phyloP scores from a whole-genome alignment of 352 stramenopile species.

The Pythium sukuiense region DNA sequence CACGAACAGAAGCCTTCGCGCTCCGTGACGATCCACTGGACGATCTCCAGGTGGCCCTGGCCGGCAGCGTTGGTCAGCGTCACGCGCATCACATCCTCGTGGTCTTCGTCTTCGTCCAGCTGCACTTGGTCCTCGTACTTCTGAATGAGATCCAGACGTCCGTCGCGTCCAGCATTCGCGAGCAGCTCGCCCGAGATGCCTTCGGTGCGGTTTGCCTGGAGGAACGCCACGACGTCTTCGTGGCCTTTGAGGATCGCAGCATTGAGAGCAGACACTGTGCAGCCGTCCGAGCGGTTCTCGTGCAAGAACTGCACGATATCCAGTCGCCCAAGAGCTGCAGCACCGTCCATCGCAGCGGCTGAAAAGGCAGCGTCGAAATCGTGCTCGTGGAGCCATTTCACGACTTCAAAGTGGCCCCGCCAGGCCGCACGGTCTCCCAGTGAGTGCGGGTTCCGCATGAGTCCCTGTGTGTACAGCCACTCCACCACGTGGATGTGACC shows the following conservation, averaged over 20 bases:
- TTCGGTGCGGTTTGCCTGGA: slow-evolving; percentile 23
- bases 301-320: slow-evolving; percentile 30
- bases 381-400: slow-evolving; percentile 28
- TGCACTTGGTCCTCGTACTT: slow-evolving; percentile 27
- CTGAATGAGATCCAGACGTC: slow-evolving; percentile 28
- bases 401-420: slow-evolving; percentile 30
- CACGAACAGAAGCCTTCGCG: slow-evolving; percentile 30
- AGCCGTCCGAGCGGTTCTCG: slow-evolving; percentile 28
- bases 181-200: slow-evolving; percentile 28
- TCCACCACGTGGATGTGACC: slow-evolving; percentile 29
- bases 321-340: slow-evolving; percentile 22
- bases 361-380: slow-evolving; percentile 25
- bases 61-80: slow-evolving; percentile 23
- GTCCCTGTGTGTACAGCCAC: slow-evolving; percentile 16
- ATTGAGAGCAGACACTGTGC: slow-evolving; percentile 22
- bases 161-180: slow-evolving; percentile 16
- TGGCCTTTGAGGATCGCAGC: slow-evolving; percentile 27
- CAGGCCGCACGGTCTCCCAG: slow-evolving; percentile 23
- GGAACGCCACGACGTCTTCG: slow-evolving; percentile 24
- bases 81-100: slow-evolving; percentile 27
- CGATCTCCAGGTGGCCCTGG: slow-evolving; percentile 29
- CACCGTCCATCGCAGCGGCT: slow-evolving; percentile 21
- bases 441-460: slow-evolving; percentile 17
- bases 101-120: slow-evolving; percentile 23
- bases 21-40: slow-evolving; percentile 31